A percentile compares a stretch with the other conserved stretches of the same genome.
Conservation (phyloP, 371 early-diverging fungal species). For the Polyrhizophydium stewartii region DNA sequence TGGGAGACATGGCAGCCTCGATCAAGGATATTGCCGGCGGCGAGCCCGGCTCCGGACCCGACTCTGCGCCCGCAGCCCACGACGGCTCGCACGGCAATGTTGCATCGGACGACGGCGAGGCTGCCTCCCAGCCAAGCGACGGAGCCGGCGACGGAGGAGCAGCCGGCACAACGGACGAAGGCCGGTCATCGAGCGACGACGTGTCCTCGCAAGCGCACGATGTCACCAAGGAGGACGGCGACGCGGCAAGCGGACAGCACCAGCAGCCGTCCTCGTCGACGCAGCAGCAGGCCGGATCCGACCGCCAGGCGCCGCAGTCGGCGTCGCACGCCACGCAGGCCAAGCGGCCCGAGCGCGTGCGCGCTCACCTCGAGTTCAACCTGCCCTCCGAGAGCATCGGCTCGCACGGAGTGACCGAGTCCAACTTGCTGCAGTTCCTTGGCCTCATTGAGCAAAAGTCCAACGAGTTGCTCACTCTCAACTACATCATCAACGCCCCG, state of each 20-base stretch:
- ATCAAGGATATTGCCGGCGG: background rate
- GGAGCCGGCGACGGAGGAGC: background rate
- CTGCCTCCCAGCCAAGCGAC: background rate
- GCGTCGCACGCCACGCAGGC: background rate
- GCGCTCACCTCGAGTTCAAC: constrained; percentile 1
- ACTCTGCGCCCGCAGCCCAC: background rate
- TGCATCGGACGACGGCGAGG: background rate
- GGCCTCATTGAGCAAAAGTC: constrained; percentile 45
- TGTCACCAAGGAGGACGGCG: too few species aligned
- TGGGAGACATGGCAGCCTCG: constrained; percentile 5
- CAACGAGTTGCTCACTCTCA: constrained; percentile 43
- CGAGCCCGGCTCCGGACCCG: background rate
- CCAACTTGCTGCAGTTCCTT: constrained; percentile 35
- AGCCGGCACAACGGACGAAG: background rate
- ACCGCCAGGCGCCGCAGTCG: background rate
- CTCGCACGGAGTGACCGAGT: constrained; percentile 33
- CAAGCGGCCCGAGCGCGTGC: background rate
- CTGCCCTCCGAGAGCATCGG: constrained; percentile 2
- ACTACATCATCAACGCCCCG: constrained; percentile 37
- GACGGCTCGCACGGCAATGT: background rate
- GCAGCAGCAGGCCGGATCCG: background rate
- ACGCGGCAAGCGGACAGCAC: too few species aligned
- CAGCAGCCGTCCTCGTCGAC: background rate
- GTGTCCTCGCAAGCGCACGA: background rate
- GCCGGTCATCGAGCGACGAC: background rate